phyloP scores from a whole-genome alignment of 2,329 filamentous ascomycete genomes.

The Diplodia scrobiculata region DNA sequence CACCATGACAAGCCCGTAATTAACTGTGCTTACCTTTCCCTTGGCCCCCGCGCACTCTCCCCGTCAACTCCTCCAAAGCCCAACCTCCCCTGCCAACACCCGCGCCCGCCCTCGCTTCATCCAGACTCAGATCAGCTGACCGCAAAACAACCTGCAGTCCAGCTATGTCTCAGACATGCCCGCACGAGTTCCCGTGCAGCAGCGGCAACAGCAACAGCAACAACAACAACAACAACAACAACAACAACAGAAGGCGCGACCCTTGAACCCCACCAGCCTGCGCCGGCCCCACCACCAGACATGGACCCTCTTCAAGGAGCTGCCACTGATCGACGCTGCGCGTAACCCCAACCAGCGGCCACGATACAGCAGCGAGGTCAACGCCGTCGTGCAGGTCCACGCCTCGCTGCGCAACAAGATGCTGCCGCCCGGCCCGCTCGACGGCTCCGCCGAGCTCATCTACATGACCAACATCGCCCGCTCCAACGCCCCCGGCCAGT shows the following conservation, averaged over 20 bases:
- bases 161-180: conserved; percentile 22
- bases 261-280: not conserved
- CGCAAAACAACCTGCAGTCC: conserved; percentile 2
- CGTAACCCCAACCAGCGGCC: not conserved
- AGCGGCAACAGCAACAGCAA: not conserved
- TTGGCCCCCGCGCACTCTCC: not conserved
- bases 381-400: conserved; percentile 24
- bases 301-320: conserved; percentile 9
- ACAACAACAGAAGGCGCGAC: not conserved
- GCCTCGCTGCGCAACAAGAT: conserved; percentile 10
- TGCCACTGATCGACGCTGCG: conserved; percentile 1
- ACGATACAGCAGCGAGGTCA: not conserved
- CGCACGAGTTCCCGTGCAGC: not conserved
- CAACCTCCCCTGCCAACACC: not conserved
- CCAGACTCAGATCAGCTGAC: not conserved
- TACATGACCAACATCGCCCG: conserved; percentile 21
- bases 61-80: not conserved
- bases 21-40: conserved; percentile 5
- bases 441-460: conserved; percentile 9
- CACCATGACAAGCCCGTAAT: conserved; percentile 17
- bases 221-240: not conserved
- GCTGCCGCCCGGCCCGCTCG: conserved; percentile 6
- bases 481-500: not conserved
- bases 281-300: not conserved
- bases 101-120: not conserved